Conservation (phyloP, 2,329 filamentous ascomycete genomes). For the Sclerotinia glacialis region DNA sequence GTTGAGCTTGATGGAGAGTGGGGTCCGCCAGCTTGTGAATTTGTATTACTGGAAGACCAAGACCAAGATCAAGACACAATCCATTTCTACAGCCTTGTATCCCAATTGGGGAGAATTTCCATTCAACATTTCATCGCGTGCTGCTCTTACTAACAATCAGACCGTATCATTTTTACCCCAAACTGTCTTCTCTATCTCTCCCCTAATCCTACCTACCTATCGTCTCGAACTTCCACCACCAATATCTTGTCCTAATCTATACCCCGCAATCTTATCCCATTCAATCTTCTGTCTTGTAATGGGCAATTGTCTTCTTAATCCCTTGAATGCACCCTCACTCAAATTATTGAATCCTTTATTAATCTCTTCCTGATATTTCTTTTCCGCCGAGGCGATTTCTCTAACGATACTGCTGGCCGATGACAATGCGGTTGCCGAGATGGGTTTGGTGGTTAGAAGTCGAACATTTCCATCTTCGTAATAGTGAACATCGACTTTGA, state of each 20-base stretch:
- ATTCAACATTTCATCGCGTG: conserved; percentile 2
- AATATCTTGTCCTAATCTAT: conserved; percentile 79
- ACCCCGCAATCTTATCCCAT: conserved; percentile 97
- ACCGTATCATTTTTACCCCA: not conserved
- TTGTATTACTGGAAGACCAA: not conserved
- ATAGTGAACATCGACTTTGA: conserved; percentile 97
- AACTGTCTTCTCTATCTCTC: not conserved
- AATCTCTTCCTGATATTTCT: conserved; percentile 92
- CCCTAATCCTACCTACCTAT: conserved; percentile 37
- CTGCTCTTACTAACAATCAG: conserved; percentile 1
- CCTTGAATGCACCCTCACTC: conserved; percentile 95
- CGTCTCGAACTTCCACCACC: conserved; percentile 61
- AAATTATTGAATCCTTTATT: conserved; percentile 85
- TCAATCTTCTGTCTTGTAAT: conserved; percentile 98
- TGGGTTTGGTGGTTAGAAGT: conserved; percentile 79
- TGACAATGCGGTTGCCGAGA: conserved; percentile 57
- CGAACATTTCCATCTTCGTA: conserved; percentile 99
- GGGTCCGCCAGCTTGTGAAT: not conserved
- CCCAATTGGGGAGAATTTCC: not conserved
- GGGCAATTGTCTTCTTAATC: conserved; percentile 83
- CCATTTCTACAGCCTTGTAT: not conserved
- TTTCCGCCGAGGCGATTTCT: conserved; percentile 77
- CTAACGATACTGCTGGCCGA: conserved; percentile 61
- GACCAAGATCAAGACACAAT: not conserved
- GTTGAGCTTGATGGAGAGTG: not conserved